A percentile compares a stretch with the other conserved stretches of the same genome.
Conservation (phyloP, 192 early-diverging fungal genomes). For the Entomortierella lignicola region DNA sequence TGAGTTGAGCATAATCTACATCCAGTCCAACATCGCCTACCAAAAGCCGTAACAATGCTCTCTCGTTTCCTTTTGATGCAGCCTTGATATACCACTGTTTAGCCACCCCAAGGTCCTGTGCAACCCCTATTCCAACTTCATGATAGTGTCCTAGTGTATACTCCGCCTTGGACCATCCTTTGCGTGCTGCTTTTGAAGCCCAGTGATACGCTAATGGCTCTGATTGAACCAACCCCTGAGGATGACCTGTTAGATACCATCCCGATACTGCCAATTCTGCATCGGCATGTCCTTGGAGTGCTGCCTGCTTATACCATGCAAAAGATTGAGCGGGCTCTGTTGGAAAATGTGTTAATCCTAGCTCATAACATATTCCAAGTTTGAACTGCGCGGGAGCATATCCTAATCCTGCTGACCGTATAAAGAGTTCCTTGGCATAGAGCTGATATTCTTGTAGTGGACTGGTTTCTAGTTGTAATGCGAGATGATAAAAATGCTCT, state of each 20-base stretch:
- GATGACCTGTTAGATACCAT: conserved; percentile 71
- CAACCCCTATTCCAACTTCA: conserved; percentile 47
- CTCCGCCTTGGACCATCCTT: conserved; percentile 51
- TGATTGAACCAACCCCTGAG: conserved; percentile 61
- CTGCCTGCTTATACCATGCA: conserved; percentile 73
- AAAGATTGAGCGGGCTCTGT: conserved; percentile 60
- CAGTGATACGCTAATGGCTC: conserved; percentile 55
- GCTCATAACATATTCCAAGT: conserved; percentile 68
- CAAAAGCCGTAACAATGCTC: conserved; percentile 31
- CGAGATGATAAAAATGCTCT: conserved; percentile 48
- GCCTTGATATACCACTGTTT: conserved; percentile 53
- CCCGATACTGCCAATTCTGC: conserved; percentile 67
- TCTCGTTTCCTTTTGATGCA: conserved; percentile 40
- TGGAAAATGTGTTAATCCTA: conserved; percentile 61
- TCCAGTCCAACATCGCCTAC: conserved; percentile 44
- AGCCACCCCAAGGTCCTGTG: conserved; percentile 26
- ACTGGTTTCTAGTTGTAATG: conserved; percentile 45
- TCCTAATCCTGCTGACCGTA: conserved; percentile 68
- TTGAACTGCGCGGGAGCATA: conserved; percentile 70
- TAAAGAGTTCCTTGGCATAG: conserved; percentile 66
- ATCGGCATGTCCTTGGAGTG: conserved; percentile 72
- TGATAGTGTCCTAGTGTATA: conserved; percentile 51
- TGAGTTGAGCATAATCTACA: conserved; percentile 47
- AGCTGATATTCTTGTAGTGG: conserved; percentile 24
- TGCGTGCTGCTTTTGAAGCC: conserved; percentile 39